Evolutionary conservation across 1,284 basidiomycete genomes (phyloP).

Genomic region (Naganishia liquefaciens): DNA sequence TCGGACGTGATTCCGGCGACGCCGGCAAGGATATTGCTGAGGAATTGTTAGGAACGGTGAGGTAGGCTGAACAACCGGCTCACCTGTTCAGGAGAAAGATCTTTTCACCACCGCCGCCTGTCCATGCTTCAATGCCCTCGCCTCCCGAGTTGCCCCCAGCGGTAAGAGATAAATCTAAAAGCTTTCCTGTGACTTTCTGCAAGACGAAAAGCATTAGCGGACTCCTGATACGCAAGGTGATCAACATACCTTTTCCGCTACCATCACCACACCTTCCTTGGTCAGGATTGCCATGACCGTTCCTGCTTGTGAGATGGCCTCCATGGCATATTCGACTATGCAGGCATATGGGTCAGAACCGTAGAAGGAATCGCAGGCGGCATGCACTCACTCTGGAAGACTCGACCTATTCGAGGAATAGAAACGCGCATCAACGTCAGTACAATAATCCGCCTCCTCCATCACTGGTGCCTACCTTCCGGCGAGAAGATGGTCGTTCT

Average conservation of each 20-base stretch:
- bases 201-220: background rate
- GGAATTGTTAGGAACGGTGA: background rate
- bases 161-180: conserved; percentile 80
- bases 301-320: conserved; percentile 95
- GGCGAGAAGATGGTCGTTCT: conserved; percentile 95
- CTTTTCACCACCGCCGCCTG: conserved; percentile 92
- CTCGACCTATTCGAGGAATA: conserved; percentile 62
- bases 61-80: conserved; percentile 35
- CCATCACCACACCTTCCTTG: conserved; percentile 93
- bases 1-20: conserved; percentile 96
- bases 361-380: conserved; percentile 11
- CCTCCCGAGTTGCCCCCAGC: conserved; percentile 68
- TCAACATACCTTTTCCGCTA: conserved; percentile 75
- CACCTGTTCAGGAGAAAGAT: conserved; percentile 85
- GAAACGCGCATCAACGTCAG: background rate
- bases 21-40: conserved; percentile 89
- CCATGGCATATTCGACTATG: conserved; percentile 97
- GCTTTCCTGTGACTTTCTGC: conserved; percentile 91
- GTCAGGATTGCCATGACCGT: conserved; percentile 93
- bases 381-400: conserved; percentile 77
- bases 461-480: conserved; percentile 76
- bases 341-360: conserved; percentile 27
- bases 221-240: no score
- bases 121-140: conserved; percentile 60
- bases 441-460: no score